Evolutionary conservation across 352 stramenopile species (phyloP).

Genomic region (Pythium biforme): DNA sequence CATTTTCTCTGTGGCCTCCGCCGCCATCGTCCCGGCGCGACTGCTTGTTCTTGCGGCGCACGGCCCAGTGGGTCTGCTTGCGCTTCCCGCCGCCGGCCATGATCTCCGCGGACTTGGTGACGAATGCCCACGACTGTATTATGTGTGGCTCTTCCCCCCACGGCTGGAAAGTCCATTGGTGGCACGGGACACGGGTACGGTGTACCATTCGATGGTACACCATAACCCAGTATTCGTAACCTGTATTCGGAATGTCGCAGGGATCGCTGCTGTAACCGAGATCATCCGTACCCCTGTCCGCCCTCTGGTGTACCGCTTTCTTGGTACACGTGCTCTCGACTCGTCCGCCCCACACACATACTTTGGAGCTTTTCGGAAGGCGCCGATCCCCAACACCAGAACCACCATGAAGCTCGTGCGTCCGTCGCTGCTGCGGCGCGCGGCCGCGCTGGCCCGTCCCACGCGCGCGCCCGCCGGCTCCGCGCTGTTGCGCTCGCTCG

Average conservation of each 20-base stretch:
- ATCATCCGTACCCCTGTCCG: too few species aligned
- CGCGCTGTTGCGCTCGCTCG: not conserved
- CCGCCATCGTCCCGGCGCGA: slow-evolving; percentile 18
- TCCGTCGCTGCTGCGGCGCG: slow-evolving; percentile 5
- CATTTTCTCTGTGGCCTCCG: slow-evolving; percentile 16
- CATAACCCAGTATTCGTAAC: too few species aligned
- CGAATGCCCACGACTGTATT: too few species aligned
- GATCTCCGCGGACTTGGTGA: not conserved
- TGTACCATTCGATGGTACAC: not conserved
- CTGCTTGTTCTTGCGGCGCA: slow-evolving; percentile 78
- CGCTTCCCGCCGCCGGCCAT: slow-evolving; percentile 50
- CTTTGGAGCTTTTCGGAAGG: not conserved
- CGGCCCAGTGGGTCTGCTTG: slow-evolving; percentile 65
- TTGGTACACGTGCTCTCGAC: not conserved
- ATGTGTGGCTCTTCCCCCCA: slow-evolving; percentile 2
- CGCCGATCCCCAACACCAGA: too few species aligned
- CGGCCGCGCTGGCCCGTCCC: not conserved
- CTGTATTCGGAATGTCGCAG: too few species aligned
- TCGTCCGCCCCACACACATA: not conserved
- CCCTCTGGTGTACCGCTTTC: too few species aligned
- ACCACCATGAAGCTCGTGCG: slow-evolving; percentile 23
- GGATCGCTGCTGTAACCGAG: too few species aligned
- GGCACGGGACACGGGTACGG: not conserved
- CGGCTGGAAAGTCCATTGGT: slow-evolving; percentile 3
- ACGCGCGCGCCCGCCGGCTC: not conserved